Evolutionary conservation across 2,329 filamentous ascomycete species (phyloP), one percentile per base, ranked within the genome.

Genomic region (Dothiorella sarmentorum): DNA sequence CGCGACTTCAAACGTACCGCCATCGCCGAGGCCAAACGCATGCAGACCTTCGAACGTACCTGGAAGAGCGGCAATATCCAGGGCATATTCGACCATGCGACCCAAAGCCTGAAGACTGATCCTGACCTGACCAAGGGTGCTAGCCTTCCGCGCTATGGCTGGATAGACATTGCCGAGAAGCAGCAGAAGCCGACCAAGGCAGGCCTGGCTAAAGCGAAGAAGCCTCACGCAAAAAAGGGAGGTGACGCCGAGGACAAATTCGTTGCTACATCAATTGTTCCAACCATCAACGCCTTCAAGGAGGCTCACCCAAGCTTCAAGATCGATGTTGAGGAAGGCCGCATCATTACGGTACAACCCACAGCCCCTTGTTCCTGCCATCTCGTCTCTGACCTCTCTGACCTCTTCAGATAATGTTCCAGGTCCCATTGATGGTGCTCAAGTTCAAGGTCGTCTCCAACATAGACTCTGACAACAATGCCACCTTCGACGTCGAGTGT

Each of bases 51-150:
- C 45, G 65, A 69, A 15, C 64, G 65, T 3, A 62, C 65, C 20
- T 79, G 75, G 76, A 70, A 65, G 20, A 67, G 66, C 33, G 65
- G 71, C 24, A 67, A 73, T 18, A 71, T 69, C 4, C 72, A 75
- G 62, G 58, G 62, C 4, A 62, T 73, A 2, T 64, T 78, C 29
- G 65, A 67, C 22, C 65, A 71, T 51, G 65, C 66, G 3, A 71
- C 65, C 40, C 68, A 73, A 60, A 76, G 76, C 60, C 63, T 69
- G 35, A 62, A 64, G 43, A 66, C 63, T 33, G 70, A 77, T 38
- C 53, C 64, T n/a, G 70, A 78, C 56, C 62, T 78, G 29, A 70
- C 67, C 10, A 66, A 70, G 40, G 69, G 68, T 15, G 63, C 61
- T 13, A 66, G 68, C 11, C 65, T 76, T 9, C 63, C 68, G 15